phyloP scores from a whole-genome alignment of 2,329 filamentous ascomycete species.

The Trichoderma koningiopsis region DNA sequence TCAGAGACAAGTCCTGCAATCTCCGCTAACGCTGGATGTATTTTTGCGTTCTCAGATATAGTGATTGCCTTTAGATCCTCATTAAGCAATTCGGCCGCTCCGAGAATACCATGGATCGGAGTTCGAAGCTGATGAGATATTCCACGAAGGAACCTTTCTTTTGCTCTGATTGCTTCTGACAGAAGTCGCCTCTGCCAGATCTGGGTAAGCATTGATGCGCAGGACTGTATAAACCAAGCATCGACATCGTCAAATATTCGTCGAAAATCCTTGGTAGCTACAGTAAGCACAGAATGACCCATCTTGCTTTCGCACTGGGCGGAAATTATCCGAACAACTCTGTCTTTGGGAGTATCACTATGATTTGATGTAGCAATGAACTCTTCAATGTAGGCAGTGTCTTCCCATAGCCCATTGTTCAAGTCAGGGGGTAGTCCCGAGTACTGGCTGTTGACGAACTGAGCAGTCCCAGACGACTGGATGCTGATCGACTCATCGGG shows the following conservation, averaged over 20 bases:
- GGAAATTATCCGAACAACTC: neutral
- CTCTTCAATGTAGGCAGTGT: neutral
- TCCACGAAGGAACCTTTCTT: conserved; percentile 10
- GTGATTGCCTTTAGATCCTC: neutral
- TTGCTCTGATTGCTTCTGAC: conserved; percentile 4
- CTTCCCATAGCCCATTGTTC: neutral
- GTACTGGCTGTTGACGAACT: neutral
- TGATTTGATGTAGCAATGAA: neutral
- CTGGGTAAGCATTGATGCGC: conserved; percentile 2
- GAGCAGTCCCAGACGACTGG: neutral
- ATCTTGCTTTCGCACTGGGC: neutral
- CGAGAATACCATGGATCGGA: conserved; percentile 3
- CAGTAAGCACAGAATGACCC: neutral
- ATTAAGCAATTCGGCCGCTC: neutral
- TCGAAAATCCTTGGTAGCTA: neutral
- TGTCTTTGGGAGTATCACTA: neutral
- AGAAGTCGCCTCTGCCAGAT: conserved; percentile 1
- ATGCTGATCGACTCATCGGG: neutral
- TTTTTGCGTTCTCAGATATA: neutral
- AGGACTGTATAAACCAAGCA: conserved; percentile 7
- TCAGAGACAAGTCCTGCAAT: neutral
- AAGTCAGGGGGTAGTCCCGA: neutral
- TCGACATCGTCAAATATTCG: conserved; percentile 4
- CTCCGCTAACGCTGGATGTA: too few species aligned
- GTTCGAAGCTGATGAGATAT: conserved; percentile 11